A percentile compares a stretch with the other conserved stretches of the same genome.
Conservation (phyloP, 2,329 filamentous ascomycete species). For the Claviceps quebecensis region DNA sequence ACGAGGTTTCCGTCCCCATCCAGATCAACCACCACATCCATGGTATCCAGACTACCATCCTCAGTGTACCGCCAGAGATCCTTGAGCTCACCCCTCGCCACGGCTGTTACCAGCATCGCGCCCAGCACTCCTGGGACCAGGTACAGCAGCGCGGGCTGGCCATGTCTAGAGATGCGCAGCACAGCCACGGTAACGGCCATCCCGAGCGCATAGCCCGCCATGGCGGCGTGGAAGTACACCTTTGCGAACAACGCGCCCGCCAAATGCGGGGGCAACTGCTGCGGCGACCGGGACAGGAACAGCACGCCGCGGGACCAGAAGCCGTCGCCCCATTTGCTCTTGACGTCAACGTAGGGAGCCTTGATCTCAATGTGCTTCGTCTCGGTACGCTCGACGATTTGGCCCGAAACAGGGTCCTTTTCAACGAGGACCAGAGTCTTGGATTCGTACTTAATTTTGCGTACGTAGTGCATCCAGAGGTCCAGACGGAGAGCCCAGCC, state of each 20-base stretch:
- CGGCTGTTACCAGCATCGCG: constrained; percentile 60
- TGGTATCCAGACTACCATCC: constrained; percentile 41
- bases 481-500: constrained; percentile 84
- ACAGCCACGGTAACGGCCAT: constrained; percentile 65
- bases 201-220: constrained; percentile 64
- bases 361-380: constrained; percentile 35
- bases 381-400: constrained; percentile 21
- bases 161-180: constrained; percentile 64
- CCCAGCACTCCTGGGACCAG: constrained; percentile 75
- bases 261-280: constrained; percentile 16
- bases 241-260: constrained; percentile 53
- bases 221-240: constrained; percentile 67
- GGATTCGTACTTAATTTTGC: constrained; percentile 39
- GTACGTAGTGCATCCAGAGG: constrained; percentile 67
- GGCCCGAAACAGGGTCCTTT: constrained; percentile 19
- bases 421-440: constrained; percentile 20
- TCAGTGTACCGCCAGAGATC: constrained; percentile 78
- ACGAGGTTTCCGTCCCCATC: constrained; percentile 33
- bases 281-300: constrained; percentile 11
- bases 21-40: constrained; percentile 41
- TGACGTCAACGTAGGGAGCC: constrained; percentile 40
- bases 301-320: constrained; percentile 50
- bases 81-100: constrained; percentile 54
- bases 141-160: constrained; percentile 83
- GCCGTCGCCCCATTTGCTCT: constrained; percentile 67